phyloP scores from a whole-genome alignment of 2,329 filamentous ascomycete genomes.

The Sphaerostilbella broomeana region DNA sequence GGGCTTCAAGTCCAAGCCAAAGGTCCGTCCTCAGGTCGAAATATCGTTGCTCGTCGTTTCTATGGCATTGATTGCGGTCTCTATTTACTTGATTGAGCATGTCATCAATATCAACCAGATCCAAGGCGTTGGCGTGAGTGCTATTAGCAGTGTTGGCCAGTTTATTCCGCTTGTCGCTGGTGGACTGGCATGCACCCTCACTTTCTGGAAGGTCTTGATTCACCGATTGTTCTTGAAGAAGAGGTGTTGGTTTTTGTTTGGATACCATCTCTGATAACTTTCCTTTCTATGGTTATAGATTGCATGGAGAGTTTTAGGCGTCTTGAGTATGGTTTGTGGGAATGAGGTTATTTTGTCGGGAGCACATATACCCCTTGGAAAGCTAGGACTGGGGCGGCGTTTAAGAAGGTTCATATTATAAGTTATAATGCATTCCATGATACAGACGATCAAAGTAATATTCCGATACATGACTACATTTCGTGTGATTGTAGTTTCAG shows the following conservation, averaged over 20 bases:
- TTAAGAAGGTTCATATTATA: too few relatives aligned
- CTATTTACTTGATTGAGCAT: slow-evolving; percentile 17
- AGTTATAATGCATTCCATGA: too few relatives aligned
- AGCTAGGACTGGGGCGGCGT: too few relatives aligned
- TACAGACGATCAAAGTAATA: too few relatives aligned
- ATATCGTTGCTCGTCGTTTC: slow-evolving; percentile 17
- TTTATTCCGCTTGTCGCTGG: slow-evolving; percentile 21
- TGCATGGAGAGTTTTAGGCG: too few relatives aligned
- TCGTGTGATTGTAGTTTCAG: too few relatives aligned
- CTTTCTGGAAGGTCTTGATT: slow-evolving; percentile 17
- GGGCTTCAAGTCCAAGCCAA: slow-evolving; percentile 6
- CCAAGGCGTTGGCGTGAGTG: slow-evolving; percentile 9
- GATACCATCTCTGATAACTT: slow-evolving; percentile 14
- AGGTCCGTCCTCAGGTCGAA: slow-evolving; percentile 16
- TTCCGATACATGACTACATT: too few relatives aligned
- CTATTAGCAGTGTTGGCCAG: slow-evolving; percentile 18
- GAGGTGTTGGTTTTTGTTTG: slow-evolving; percentile 18
- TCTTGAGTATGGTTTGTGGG: too few relatives aligned
- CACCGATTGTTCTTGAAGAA: slow-evolving; percentile 14
- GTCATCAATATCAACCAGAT: slow-evolving; percentile 17
- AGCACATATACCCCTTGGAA: too few relatives aligned
- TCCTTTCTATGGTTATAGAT: too few relatives aligned
- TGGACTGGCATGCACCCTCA: slow-evolving; percentile 14
- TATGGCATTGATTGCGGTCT: slow-evolving; percentile 16
- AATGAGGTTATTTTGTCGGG: background rate